Conservation (phyloP, 2,329 filamentous ascomycete species). For the Colletotrichum eleusines region DNA sequence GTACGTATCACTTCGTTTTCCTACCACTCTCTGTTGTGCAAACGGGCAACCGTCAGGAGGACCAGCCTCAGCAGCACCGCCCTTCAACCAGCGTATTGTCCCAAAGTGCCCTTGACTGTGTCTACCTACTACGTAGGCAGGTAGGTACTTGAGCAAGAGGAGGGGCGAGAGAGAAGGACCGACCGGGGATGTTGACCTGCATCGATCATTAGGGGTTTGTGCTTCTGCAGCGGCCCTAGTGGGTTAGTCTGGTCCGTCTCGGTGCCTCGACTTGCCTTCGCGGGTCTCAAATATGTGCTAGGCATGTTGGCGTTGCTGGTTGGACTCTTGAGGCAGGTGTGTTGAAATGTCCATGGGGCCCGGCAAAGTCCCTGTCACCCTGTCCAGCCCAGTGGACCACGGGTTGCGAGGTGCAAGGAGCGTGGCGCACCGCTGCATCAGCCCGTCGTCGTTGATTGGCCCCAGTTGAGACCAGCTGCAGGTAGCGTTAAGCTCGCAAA, state of each 20-base stretch:
- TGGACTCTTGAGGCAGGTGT: neutral
- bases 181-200: conserved; percentile 19
- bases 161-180: neutral
- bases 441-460: conserved; percentile 49
- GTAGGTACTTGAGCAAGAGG: neutral
- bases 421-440: conserved; percentile 46
- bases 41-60: conserved; percentile 26
- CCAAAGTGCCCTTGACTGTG: neutral
- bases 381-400: conserved; percentile 32
- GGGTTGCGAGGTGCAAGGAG: conserved; percentile 39
- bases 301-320: conserved; percentile 9
- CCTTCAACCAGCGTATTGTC: neutral
- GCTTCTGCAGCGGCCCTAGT: conserved; percentile 40
- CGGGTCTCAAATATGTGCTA: conserved; percentile 13
- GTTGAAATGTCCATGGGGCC: conserved; percentile 24
- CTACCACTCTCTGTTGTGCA: conserved; percentile 2
- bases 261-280: conserved; percentile 21
- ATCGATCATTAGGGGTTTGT: conserved; percentile 36
- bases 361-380: conserved; percentile 29
- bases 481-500: conserved; percentile 47
- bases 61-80: neutral
- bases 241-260: conserved; percentile 32
- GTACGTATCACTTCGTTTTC: conserved; percentile 35
- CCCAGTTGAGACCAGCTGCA: conserved; percentile 46
- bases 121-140: neutral